phyloP scores from a whole-genome alignment of 495 filamentous ascomycete species.

The Podospora appendiculata region DNA sequence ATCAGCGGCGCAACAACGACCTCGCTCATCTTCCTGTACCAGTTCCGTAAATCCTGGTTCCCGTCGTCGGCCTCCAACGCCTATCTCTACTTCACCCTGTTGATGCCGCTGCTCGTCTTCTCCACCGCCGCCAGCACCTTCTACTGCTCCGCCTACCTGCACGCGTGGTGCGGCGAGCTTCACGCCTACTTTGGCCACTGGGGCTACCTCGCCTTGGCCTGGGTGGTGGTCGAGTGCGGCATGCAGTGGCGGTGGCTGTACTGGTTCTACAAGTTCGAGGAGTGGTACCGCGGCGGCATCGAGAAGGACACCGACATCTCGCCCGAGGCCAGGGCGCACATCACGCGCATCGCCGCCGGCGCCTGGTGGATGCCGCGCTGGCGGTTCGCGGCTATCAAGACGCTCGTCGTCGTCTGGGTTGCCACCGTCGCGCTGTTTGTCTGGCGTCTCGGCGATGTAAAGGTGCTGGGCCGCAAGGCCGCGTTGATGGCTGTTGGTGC shows the following conservation, averaged over 20 bases:
- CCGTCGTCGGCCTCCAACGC: background rate
- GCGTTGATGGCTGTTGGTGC: background rate
- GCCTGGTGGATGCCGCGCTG: background rate
- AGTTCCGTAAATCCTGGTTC: constrained; percentile 1
- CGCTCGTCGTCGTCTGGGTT: background rate
- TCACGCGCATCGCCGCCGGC: background rate
- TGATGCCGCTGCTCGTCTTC: background rate
- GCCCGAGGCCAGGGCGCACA: background rate
- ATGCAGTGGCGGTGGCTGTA: constrained; percentile 1
- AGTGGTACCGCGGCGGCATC: background rate
- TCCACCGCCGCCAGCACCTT: background rate
- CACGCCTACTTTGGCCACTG: background rate
- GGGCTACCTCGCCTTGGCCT: background rate
- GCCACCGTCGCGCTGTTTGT: background rate
- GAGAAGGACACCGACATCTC: background rate
- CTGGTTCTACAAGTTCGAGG: background rate
- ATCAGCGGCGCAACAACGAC: background rate
- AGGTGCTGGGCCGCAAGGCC: background rate
- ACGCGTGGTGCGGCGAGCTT: background rate
- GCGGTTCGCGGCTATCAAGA: background rate
- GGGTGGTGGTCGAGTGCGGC: background rate
- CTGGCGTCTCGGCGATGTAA: background rate
- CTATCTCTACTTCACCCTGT: background rate
- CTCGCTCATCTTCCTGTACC: background rate
- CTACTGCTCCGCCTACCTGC: background rate